phyloP scores from a whole-genome alignment of 768 basidiomycete species.

The Xerocomus spinulosus region DNA sequence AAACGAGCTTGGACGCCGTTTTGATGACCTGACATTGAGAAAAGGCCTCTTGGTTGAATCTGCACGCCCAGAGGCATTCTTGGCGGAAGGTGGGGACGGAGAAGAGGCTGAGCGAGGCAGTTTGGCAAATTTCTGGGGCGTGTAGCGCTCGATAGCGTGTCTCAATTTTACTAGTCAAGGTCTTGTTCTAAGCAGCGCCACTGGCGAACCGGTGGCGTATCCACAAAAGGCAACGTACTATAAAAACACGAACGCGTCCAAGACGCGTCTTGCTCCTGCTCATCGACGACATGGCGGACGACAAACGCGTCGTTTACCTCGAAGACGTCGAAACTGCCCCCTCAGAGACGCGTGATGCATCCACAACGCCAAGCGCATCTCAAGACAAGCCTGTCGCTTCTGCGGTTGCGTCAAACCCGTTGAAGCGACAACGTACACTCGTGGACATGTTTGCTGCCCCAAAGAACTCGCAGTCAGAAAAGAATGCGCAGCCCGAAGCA shows the following conservation, averaged over 20 bases:
- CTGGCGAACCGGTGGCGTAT: neutral
- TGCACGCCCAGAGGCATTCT: slow-evolving; percentile 46
- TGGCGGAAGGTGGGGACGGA: slow-evolving; percentile 65
- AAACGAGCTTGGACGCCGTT: slow-evolving; percentile 25
- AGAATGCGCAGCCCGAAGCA: slow-evolving; percentile 26
- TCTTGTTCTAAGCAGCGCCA: slow-evolving; percentile 7
- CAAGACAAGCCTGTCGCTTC: slow-evolving; percentile 21
- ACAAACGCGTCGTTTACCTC: slow-evolving; percentile 37
- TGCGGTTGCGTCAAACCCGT: slow-evolving; percentile 17
- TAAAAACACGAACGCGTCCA: slow-evolving; percentile 11
- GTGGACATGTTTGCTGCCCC: slow-evolving; percentile 54
- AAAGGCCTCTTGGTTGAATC: slow-evolving; percentile 42
- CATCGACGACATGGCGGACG: slow-evolving; percentile 20
- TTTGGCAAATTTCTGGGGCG: slow-evolving; percentile 36
- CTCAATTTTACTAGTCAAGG: neutral
- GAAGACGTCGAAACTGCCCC: slow-evolving; percentile 39
- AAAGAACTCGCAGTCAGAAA: slow-evolving; percentile 24
- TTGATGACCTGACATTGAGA: slow-evolving; percentile 26
- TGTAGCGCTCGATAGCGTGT: neutral
- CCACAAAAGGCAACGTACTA: slow-evolving; percentile 16
- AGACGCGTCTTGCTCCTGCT: slow-evolving; percentile 11
- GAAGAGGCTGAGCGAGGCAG: slow-evolving; percentile 80
- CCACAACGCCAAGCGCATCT: slow-evolving; percentile 19
- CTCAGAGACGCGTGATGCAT: slow-evolving; percentile 7
- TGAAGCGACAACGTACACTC: slow-evolving; percentile 61